Evolutionary conservation across 2,329 filamentous ascomycete species (phyloP).

Genomic region (Xylaria sp.): DNA sequence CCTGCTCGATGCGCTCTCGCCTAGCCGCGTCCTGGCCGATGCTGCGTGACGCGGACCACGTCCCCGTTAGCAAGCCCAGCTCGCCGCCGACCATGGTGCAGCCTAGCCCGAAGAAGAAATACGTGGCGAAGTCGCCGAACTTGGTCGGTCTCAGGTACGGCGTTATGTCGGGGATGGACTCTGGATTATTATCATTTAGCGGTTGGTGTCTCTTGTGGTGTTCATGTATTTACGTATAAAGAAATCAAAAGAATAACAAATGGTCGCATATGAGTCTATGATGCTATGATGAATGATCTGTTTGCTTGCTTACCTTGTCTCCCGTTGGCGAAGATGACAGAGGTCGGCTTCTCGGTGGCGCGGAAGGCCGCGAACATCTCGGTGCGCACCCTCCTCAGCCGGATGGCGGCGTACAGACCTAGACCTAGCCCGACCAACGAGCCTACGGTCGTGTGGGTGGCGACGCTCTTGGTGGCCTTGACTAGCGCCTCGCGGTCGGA

Average conservation of each 20-base stretch:
- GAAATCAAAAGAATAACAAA: too few species aligned
- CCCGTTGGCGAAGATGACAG: slow-evolving; percentile 67
- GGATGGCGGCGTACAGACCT: slow-evolving; percentile 61
- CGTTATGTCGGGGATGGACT: slow-evolving; percentile 66
- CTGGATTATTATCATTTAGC: slow-evolving; percentile 41
- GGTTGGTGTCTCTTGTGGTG: too few species aligned
- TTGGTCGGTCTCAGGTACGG: slow-evolving; percentile 61
- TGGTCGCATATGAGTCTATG: too few species aligned
- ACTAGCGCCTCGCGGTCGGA: slow-evolving; percentile 64
- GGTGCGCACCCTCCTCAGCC: slow-evolving; percentile 59
- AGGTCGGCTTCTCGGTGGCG: slow-evolving; percentile 64
- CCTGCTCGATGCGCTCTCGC: slow-evolving; percentile 63
- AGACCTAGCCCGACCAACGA: slow-evolving; percentile 65
- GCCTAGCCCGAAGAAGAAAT: slow-evolving; percentile 65
- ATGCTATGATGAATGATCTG: too few species aligned
- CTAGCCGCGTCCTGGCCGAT: slow-evolving; percentile 61
- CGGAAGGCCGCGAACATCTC: slow-evolving; percentile 68
- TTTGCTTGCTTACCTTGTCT: slow-evolving; percentile 52
- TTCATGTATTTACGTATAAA: too few species aligned
- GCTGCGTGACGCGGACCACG: slow-evolving; percentile 56
- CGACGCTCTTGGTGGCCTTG: slow-evolving; percentile 60
- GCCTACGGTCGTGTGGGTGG: slow-evolving; percentile 61
- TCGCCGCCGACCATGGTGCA: slow-evolving; percentile 70
- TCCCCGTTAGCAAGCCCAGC: slow-evolving; percentile 63
- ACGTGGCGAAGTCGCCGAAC: slow-evolving; percentile 66